Conservation (phyloP, 352 stramenopile genomes). For the Phytopythium kandeliae region DNA sequence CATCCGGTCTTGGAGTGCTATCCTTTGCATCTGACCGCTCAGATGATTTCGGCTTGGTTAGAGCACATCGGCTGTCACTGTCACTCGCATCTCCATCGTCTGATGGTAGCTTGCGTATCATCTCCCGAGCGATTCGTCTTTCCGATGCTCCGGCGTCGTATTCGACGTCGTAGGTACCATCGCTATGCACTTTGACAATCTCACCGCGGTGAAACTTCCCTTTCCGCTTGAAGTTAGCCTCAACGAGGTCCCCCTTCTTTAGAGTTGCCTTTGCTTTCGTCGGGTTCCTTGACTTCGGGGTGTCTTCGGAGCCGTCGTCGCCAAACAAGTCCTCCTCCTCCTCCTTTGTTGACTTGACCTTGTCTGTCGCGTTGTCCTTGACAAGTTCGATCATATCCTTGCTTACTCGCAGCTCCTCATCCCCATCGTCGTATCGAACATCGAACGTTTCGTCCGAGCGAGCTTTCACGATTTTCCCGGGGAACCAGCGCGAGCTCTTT, state of each 20-base stretch:
- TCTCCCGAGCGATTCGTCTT: slow-evolving; percentile 7
- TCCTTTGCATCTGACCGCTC: slow-evolving; percentile 6
- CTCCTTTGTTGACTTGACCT: slow-evolving; percentile 10
- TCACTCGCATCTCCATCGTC: slow-evolving; percentile 5
- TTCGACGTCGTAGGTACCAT: slow-evolving; percentile 28
- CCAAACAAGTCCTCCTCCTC: slow-evolving; percentile 21
- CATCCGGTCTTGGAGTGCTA: slow-evolving; percentile 8
- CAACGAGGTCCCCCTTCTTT: slow-evolving; percentile 21
- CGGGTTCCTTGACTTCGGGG: slow-evolving; percentile 5
- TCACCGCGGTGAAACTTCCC: slow-evolving; percentile 28
- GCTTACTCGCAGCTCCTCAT: slow-evolving; percentile 32
- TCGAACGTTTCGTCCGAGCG: slow-evolving; percentile 57
- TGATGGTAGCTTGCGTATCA: slow-evolving; percentile 3
- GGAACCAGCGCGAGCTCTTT: slow-evolving; percentile 25
- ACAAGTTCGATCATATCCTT: slow-evolving; percentile 14
- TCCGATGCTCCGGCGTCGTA: slow-evolving; percentile 29
- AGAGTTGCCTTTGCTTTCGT: background rate
- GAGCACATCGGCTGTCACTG: background rate
- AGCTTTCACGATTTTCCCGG: slow-evolving; percentile 34
- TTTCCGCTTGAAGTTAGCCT: slow-evolving; percentile 33
- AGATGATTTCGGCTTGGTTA: slow-evolving; percentile 4
- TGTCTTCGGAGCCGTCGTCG: slow-evolving; percentile 18
- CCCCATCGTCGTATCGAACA: slow-evolving; percentile 60
- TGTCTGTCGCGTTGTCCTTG: background rate
- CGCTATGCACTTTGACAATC: slow-evolving; percentile 15